phyloP scores from a whole-genome alignment of 768 basidiomycete genomes.

The Rhodocollybia butyracea region DNA sequence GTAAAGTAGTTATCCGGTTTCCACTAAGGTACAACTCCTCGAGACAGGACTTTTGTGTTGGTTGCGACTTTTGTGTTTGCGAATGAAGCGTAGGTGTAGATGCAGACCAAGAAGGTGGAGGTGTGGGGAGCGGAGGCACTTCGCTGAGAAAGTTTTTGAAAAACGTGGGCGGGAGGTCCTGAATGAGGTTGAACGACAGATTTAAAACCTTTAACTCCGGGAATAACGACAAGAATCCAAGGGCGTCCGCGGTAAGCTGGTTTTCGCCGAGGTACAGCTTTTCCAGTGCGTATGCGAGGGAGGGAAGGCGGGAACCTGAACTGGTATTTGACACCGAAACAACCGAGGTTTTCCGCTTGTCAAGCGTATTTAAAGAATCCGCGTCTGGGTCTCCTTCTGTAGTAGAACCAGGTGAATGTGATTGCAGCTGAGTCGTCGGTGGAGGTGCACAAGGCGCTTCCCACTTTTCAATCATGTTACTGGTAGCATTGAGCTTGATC shows the following conservation, averaged over 20 bases:
- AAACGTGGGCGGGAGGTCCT: slow-evolving; percentile 74
- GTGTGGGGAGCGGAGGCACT: no score
- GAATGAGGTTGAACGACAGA: slow-evolving; percentile 91
- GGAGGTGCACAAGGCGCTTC: slow-evolving; percentile 47
- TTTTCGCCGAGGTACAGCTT: slow-evolving; percentile 91
- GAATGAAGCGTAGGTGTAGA: background rate
- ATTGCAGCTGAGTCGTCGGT: background rate
- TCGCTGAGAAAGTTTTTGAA: slow-evolving; percentile 53
- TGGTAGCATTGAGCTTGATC: slow-evolving; percentile 76
- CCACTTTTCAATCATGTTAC: slow-evolving; percentile 78
- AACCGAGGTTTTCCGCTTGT: no score
- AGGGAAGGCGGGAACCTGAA: slow-evolving; percentile 40
- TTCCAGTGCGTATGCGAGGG: slow-evolving; percentile 69
- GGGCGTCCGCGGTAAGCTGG: slow-evolving; percentile 71
- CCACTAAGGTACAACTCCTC: slow-evolving; percentile 92
- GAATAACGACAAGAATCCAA: slow-evolving; percentile 72
- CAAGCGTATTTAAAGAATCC: slow-evolving; percentile 19
- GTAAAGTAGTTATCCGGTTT: slow-evolving; percentile 88
- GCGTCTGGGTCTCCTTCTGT: background rate
- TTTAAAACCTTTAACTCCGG: slow-evolving; percentile 81
- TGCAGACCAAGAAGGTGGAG: no score
- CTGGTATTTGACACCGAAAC: no score
- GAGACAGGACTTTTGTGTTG: slow-evolving; percentile 36
- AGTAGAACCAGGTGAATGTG: no score
- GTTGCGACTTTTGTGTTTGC: background rate